Base-by-base conservation (phyloP, 352 stramenopile species). In the Pythium biforme region DNA sequence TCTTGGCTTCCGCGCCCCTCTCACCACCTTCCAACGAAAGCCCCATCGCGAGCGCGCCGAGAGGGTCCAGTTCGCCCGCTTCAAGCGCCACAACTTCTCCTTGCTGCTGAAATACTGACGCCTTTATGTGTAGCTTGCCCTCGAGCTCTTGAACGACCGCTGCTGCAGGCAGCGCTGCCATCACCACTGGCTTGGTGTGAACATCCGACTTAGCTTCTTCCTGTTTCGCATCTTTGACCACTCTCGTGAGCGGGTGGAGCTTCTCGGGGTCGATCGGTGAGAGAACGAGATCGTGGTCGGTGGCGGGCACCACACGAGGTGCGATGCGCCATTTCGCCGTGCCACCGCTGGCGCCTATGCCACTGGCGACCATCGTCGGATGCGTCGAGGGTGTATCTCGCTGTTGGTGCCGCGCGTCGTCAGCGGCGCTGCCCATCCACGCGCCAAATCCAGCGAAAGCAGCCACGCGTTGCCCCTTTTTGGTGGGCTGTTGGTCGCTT, bases 61-160 rank as follows among this genome's bases (percentile, higher is more conserved):
- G 56, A 0, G 86, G 83, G 55, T 93, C 86, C 17, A 89, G 20
- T 20, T 95, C 86, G 22, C 83, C 86, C 37, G 83, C 74, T 55
- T 81, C 73, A 0, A 95, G 66, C 53, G 81, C 55, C 17, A 92
- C 76, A 5, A 95, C 68, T 62, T 86, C 82, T 40, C 34, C 34
- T 17, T 40, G 34, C 12, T 40, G 9, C 12, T 40, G 34, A 2
- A 11, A 40, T 17, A 11, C 2, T 3, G 34, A 4, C 3, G 34
- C 14, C 6, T 9, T 40, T 3, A 11, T 19, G 5, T 40, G 9
- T 17, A 3, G 34, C 34, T 40, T 40, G 9, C 34, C 6, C 14
- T 40, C 34, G 4, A 11, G 34, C 34, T 40, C 34, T 17, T 3
- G 34, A 5, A 11, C 34, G 14, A 3, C 9, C 6, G 14, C 14